Base-by-base conservation (phyloP, 768 basidiomycete species). In the Russula sp. region DNA sequence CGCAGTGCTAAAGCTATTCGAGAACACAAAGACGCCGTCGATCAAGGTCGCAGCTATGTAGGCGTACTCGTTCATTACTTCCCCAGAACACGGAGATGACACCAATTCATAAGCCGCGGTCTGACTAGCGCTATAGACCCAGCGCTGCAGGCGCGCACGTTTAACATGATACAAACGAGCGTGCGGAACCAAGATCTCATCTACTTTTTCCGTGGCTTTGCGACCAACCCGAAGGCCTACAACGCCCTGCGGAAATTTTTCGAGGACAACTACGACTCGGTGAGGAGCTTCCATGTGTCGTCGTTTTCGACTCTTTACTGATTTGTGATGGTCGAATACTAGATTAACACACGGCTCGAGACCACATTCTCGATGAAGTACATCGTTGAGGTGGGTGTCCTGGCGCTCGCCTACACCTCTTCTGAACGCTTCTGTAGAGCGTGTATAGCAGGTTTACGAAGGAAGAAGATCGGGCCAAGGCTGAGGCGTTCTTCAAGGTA, bases 1-100 rank as follows among this genome's bases (percentile, higher is more conserved):
- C 39, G 85, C 86, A 42, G 78, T 88, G 47, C 79, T 85, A 68
- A 77, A 78, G 63, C 79, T 94, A 39, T 85, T 86, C 70, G 82
- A 85, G 68, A 84, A 87, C 61, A 84, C 88, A 14, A 81, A 82
- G 65, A 91, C 89, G 22, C 88, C 94, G 0, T 83, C 86, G 6
- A 80, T 87, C 40, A 84, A 85, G 68, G 82, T 84, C 31, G 79
- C 87, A 45, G 87, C 89, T 16, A 86, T 90, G 86, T 86, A 71
- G 70, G 83, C 73, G 13, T 37, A 10, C 55, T 14, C 34, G 4
- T 40, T 53, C 39, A 39, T 35, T 3, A 31, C 32, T 27, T 45
- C 31, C 16, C 6, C 49, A 61, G 10, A 40, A 40, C 47, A 47
- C 16, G 11, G 37, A 40, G 31, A 48, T 55, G n/a, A 61, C 53